phyloP scores from a whole-genome alignment of 2,329 filamentous ascomycete species.

The Lachnum nothofagi region DNA sequence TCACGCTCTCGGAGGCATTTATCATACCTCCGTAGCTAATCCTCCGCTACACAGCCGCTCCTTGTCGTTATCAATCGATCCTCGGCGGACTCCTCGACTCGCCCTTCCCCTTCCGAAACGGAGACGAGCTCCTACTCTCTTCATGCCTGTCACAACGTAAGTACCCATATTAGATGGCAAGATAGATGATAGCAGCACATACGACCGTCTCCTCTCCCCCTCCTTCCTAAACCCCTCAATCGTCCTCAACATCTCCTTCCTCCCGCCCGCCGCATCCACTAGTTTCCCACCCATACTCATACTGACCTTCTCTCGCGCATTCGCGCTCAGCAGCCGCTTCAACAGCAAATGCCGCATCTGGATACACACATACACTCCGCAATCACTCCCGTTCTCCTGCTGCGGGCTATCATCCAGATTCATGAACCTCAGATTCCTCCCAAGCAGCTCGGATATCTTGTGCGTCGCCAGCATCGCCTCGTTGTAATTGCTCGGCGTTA shows the following conservation, averaged over 20 bases:
- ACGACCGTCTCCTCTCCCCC: slow-evolving; percentile 78
- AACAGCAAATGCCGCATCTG: slow-evolving; percentile 91
- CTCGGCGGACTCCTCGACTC: slow-evolving; percentile 23
- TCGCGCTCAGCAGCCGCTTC: slow-evolving; percentile 72
- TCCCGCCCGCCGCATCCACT: slow-evolving; percentile 71
- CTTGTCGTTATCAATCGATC: slow-evolving; percentile 25
- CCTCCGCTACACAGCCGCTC: too few relatives aligned
- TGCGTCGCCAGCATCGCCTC: slow-evolving; percentile 66
- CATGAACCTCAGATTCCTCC: slow-evolving; percentile 65
- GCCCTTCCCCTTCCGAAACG: slow-evolving; percentile 19
- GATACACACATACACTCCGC: slow-evolving; percentile 92
- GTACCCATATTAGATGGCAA: slow-evolving; percentile 4
- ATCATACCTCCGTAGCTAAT: too few relatives aligned
- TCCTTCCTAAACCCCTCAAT: slow-evolving; percentile 85
- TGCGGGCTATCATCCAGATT: slow-evolving; percentile 81
- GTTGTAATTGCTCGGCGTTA: slow-evolving; percentile 67
- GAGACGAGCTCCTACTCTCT: slow-evolving; percentile 19
- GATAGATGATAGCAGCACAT: slow-evolving; percentile 38
- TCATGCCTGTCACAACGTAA: slow-evolving; percentile 15
- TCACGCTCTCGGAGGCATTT: too few relatives aligned
- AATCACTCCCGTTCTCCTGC: slow-evolving; percentile 89
- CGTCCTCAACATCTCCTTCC: slow-evolving; percentile 87
- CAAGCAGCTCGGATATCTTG: slow-evolving; percentile 65
- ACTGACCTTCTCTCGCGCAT: slow-evolving; percentile 77
- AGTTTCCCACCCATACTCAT: slow-evolving; percentile 88